These are phyloP conservation scores for Lyophyllum shimeji DNA, from an alignment of 768 basidiomycete species.

Conservation along the genomic window DNA sequence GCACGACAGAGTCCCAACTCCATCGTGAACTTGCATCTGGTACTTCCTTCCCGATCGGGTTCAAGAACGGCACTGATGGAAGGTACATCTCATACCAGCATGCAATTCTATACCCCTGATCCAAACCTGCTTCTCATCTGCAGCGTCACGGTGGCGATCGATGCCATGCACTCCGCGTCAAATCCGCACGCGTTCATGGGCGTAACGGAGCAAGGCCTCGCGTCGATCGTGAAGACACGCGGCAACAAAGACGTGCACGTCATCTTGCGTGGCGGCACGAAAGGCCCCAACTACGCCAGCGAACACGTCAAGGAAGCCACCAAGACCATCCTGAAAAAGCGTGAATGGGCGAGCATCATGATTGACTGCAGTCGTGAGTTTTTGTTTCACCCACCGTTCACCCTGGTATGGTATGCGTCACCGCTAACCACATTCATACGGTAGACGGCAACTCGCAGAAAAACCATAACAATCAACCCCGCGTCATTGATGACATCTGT, in stretches of 20 bases:
- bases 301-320: conserved; percentile 70
- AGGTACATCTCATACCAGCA: conserved; percentile 37
- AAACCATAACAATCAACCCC: conserved; percentile 90
- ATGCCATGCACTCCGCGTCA: conserved; percentile 91
- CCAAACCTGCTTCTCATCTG: conserved; percentile 10
- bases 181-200: conserved; percentile 98
- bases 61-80: conserved; percentile 99
- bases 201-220: conserved; percentile 82
- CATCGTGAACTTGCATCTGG: conserved; percentile 96
- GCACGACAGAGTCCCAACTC: conserved; percentile 96
- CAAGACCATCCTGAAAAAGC: conserved; percentile 63
- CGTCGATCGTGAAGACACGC: conserved; percentile 91
- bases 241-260: conserved; percentile 91
- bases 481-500: conserved; percentile 70
- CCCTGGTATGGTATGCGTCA: conserved; percentile 2
- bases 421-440: background rate
- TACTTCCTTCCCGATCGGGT: conserved; percentile 96
- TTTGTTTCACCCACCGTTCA: background rate
- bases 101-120: background rate
- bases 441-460: conserved; percentile 95
- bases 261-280: conserved; percentile 91
- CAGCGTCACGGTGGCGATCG: conserved; percentile 86
- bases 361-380: conserved; percentile 79
- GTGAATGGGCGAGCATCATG: conserved; percentile 73
- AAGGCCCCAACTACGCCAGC: conserved; percentile 84